Evolutionary conservation across 2,329 filamentous ascomycete genomes (phyloP), one percentile per base, ranked within the genome.

Genomic region (Grosmannia clavigera): DNA sequence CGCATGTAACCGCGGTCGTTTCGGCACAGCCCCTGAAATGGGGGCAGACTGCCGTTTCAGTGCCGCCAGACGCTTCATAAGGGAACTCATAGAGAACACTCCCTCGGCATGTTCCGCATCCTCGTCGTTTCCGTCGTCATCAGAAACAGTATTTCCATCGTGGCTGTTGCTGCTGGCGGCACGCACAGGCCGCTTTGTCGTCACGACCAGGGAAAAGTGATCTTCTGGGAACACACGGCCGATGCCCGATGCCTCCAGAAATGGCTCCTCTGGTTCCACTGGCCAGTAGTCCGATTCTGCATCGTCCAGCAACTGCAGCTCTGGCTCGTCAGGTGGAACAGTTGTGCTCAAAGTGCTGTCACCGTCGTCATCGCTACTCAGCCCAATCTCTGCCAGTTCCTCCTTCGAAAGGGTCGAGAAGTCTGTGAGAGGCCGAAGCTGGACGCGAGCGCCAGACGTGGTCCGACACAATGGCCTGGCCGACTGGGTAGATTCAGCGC

Each of bases 151-250:
- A 4, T 38, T 50, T 5, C 35, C 55, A 10, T 22, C 43, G 10
- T 43, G 50, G 25, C 35, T 50, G 12, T 2, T 9, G 7, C 40
- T 59, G 3, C 67, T 14, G 65, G 63, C 31, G 71, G 76, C 0
- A 11, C n/a, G 46, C 4, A 61, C 60, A 16, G 74, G 69, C 19
- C 79, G 73, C 50, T 71, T 74, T 0, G 81, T 83, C 2, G 74
- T 74, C 2, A 85, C 81, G 2, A 78, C 72, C 0, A 85, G 72
- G 50, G 78, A 74, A 61, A 86, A 86, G 63, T 86, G 83, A 63
- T 86, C 84, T n/a, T 85, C 82, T 0, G 83, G 83, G 31, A 77
- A 71, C 0, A 84, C 78, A 16, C 81, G 81, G 6, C 80, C 82
- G 0, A 86, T 68, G 1, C 84, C 84, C 54, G 77, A 83, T 0